A percentile compares a stretch with the other conserved stretches of the same genome.
These are phyloP conservation scores for Micractinium conductrix DNA, from an alignment of 139 green algal species.

Conservation along the genomic window DNA sequence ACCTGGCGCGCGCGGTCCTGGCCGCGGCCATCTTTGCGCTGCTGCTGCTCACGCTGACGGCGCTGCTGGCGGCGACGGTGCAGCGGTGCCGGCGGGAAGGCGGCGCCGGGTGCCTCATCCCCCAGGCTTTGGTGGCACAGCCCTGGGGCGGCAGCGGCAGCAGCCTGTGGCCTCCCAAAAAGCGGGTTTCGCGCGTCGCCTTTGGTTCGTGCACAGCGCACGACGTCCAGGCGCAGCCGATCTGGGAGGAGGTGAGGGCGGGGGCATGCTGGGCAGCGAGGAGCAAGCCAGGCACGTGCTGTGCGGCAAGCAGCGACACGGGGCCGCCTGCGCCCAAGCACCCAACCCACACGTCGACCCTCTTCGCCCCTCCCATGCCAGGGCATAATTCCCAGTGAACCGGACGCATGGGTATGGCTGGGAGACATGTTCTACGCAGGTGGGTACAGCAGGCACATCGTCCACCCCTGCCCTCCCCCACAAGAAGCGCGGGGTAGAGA, in stretches of 20 bases:
- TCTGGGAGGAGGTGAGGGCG: constrained; percentile 50
- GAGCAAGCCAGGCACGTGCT: neutral
- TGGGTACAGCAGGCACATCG: no score
- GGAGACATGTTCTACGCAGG: constrained; percentile 74
- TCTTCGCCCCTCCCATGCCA: neutral
- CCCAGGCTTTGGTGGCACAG: neutral
- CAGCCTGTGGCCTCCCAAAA: constrained; percentile 12
- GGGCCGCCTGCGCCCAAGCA: neutral
- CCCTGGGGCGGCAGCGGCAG: neutral
- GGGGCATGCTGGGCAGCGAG: neutral
- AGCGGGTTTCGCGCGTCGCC: constrained; percentile 44
- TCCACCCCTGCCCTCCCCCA: no score
- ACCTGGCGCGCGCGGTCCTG: no score
- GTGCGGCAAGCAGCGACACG: no score
- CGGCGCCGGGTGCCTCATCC: constrained; percentile 20
- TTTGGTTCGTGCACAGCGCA: constrained; percentile 68
- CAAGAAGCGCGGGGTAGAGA: no score
- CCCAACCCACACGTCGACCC: neutral
- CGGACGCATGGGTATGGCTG: constrained; percentile 77
- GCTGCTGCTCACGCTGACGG: constrained; percentile 7
- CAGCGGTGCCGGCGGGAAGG: constrained; percentile 17
- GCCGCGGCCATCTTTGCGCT: constrained; percentile 11
- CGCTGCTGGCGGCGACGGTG: neutral
- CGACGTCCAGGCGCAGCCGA: constrained; percentile 52
- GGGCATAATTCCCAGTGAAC: constrained; percentile 59